These are phyloP conservation scores for Cucurbita ficifolia DNA, from an alignment of 306 rosid genomes.

Conservation along the genomic window DNA sequence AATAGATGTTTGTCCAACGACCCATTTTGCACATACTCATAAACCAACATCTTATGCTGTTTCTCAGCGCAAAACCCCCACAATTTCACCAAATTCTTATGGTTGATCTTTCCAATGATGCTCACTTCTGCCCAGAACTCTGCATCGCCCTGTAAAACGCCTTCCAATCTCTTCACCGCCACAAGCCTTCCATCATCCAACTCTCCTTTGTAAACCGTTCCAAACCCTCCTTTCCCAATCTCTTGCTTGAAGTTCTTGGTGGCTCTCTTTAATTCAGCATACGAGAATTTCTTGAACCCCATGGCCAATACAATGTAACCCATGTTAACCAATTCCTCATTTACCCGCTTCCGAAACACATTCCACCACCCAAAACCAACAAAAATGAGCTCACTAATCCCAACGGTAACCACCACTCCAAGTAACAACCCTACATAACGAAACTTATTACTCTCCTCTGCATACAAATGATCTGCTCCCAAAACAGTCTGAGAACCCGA, in stretches of 20 bases:
- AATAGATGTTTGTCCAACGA: constrained; percentile 21
- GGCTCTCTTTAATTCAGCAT: constrained; percentile 13
- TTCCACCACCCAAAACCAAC: constrained; percentile 22
- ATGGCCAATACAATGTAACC: constrained; percentile 21
- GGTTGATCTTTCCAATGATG: constrained; percentile 30
- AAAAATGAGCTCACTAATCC: constrained; percentile 10
- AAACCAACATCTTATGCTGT: constrained; percentile 22
- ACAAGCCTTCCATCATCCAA: constrained; percentile 22
- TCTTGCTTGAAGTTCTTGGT: constrained; percentile 20
- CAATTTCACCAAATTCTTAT: constrained; percentile 23
- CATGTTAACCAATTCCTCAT: constrained; percentile 17
- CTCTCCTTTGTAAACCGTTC: constrained; percentile 18
- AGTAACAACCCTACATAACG: constrained; percentile 9
- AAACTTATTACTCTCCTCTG: not conserved
- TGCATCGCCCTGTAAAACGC: constrained; percentile 23
- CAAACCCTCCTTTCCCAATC: constrained; percentile 24
- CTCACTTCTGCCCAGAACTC: constrained; percentile 39
- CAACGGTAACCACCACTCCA: constrained; percentile 15
- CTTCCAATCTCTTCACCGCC: constrained; percentile 32
- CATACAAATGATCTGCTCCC: not conserved
- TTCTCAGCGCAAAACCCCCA: constrained; percentile 28
- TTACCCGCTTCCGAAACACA: constrained; percentile 1
- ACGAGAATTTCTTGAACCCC: constrained; percentile 22
- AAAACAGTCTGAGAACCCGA: constrained; percentile 1
- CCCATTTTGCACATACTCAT: constrained; percentile 20